phyloP scores from a whole-genome alignment of 1,284 basidiomycete genomes.

The Athelia psychrophila region DNA sequence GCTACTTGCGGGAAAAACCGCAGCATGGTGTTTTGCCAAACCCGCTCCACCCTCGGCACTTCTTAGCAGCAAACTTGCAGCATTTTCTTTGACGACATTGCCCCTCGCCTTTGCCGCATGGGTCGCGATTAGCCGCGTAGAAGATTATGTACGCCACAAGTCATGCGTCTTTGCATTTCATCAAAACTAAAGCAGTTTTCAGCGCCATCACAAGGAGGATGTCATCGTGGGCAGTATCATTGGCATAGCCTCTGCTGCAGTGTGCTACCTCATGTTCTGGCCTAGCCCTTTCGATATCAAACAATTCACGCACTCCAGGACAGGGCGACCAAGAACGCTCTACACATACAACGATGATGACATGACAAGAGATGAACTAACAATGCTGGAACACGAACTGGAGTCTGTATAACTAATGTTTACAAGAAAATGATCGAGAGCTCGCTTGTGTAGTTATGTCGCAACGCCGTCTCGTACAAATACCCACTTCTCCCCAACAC shows the following conservation, averaged over 20 bases:
- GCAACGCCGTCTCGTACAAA: conserved; percentile 47
- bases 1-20: conserved; percentile 62
- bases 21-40: conserved; percentile 53
- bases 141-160: conserved; percentile 55
- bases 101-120: conserved; percentile 57
- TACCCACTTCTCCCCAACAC: conserved; percentile 68
- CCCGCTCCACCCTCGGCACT: conserved; percentile 33
- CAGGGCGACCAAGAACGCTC: conserved; percentile 37
- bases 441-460: conserved; percentile 7
- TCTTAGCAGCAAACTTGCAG: conserved; percentile 45
- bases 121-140: conserved; percentile 59
- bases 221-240: conserved; percentile 60
- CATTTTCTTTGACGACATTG: conserved; percentile 45
- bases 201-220: conserved; percentile 67
- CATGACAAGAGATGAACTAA: conserved; percentile 35
- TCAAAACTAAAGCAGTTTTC: conserved; percentile 1
- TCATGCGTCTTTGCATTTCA: conserved; percentile 1
- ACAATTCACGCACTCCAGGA: conserved; percentile 25
- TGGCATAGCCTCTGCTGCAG: conserved; percentile 45
- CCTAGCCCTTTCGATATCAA: conserved; percentile 50
- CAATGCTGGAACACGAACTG: conserved; percentile 42
- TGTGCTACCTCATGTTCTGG: conserved; percentile 62
- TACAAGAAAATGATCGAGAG: conserved; percentile 18
- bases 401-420: conserved; percentile 33
- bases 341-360: conserved; percentile 26